Percentiles rank a stretch among this genome's conserved stretches.
phyloP scores from a whole-genome alignment of 148 eudicot genomes.

The Gaultheria prostrata region DNA sequence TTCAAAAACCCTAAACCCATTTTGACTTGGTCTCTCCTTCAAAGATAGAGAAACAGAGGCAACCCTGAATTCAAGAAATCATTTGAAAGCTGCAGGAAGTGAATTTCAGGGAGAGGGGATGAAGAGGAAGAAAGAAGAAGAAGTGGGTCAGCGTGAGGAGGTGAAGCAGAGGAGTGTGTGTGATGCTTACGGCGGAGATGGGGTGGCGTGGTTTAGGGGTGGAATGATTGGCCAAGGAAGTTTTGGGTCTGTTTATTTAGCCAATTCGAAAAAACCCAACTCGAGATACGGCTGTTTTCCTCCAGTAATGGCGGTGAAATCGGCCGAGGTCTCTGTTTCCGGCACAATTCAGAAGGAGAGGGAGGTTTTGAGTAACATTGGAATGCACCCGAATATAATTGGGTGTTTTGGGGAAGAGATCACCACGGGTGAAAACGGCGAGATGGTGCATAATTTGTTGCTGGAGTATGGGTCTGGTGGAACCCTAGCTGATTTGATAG shows the following conservation, averaged over 20 bases:
- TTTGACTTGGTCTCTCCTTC: not conserved
- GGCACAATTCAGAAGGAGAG: slow-evolving; percentile 38
- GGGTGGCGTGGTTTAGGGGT: slow-evolving; percentile 38
- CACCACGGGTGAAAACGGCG: slow-evolving; percentile 18
- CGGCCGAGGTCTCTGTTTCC: slow-evolving; percentile 37
- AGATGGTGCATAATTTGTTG: slow-evolving; percentile 27
- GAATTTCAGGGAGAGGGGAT: not conserved
- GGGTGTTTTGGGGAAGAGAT: slow-evolving; percentile 36
- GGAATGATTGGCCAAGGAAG: slow-evolving; percentile 35
- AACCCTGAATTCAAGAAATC: not conserved
- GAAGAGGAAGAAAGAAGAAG: slow-evolving; percentile 14
- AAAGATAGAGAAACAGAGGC: not conserved
- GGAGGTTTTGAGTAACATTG: slow-evolving; percentile 21
- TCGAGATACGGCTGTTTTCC: slow-evolving; percentile 24
- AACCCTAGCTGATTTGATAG: slow-evolving; percentile 31
- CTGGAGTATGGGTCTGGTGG: slow-evolving; percentile 40
- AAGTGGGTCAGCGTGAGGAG: slow-evolving; percentile 4
- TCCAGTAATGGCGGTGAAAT: slow-evolving; percentile 35
- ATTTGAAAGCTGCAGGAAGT: not conserved
- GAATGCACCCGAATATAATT: slow-evolving; percentile 23
- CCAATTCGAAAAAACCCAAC: slow-evolving; percentile 28
- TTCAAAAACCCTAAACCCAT: not conserved
- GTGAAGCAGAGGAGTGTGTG: not conserved
- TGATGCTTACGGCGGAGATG: slow-evolving; percentile 32
- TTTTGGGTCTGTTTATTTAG: slow-evolving; percentile 37